Evolutionary conservation across 352 stramenopile genomes (phyloP).

Genomic region (Phytopythium aichiense): DNA sequence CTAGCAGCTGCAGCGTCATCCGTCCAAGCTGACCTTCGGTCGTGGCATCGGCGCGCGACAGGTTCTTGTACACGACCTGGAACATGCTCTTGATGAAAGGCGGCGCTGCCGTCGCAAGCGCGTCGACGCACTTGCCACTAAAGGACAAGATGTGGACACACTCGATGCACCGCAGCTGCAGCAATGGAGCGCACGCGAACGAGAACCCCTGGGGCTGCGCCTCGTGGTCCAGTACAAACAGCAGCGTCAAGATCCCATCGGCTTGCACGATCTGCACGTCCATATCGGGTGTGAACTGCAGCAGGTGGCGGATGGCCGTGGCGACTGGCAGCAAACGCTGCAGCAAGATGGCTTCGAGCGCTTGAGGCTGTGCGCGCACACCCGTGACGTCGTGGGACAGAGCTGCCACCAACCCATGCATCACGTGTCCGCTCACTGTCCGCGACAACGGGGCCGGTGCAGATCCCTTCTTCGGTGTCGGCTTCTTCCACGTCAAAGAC

Average conservation of each 20-base stretch:
- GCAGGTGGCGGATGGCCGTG: conserved; percentile 73
- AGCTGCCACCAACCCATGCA: conserved; percentile 64
- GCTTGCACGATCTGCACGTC: conserved; percentile 77
- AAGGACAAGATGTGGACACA: conserved; percentile 88
- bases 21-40: conserved; percentile 78
- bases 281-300: conserved; percentile 83
- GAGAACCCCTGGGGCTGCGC: conserved; percentile 77
- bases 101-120: conserved; percentile 66
- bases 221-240: conserved; percentile 81
- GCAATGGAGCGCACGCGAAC: conserved; percentile 60
- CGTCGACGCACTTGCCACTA: conserved; percentile 74
- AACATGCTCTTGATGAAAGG: conserved; percentile 85
- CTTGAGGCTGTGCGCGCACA: conserved; percentile 62
- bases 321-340: conserved; percentile 72
- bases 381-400: conserved; percentile 70
- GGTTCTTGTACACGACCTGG: conserved; percentile 80
- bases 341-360: conserved; percentile 63
- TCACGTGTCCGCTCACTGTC: conserved; percentile 61
- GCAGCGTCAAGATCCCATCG: conserved; percentile 62
- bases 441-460: conserved; percentile 33
- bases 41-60: conserved; percentile 71
- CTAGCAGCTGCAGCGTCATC: conserved; percentile 75
- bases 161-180: conserved; percentile 84
- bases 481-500: conserved; percentile 13
- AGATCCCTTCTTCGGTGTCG: conserved; percentile 30